Evolutionary conservation across 1,284 basidiomycete genomes (phyloP).

Genomic region (Trametes versicolor): DNA sequence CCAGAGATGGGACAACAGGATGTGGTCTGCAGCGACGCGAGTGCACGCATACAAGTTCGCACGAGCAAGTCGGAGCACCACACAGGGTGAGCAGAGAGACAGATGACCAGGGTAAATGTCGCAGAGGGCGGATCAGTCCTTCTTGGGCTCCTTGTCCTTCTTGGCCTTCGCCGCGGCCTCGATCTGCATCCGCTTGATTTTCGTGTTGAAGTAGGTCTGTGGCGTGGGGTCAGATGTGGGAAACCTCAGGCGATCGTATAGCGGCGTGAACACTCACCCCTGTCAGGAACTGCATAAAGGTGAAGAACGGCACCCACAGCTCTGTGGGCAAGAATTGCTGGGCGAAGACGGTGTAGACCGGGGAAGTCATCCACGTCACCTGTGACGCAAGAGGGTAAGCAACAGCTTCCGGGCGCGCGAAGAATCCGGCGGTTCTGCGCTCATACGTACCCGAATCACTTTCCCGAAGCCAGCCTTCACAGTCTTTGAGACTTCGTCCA

Average conservation of each 20-base stretch:
- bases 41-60: not conserved
- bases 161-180: conserved; percentile 57
- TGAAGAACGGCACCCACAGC: conserved; percentile 85
- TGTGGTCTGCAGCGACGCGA: not conserved
- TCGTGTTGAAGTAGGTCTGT: conserved; percentile 79
- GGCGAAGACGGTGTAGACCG: conserved; percentile 74
- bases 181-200: conserved; percentile 68
- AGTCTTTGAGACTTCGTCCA: conserved; percentile 73
- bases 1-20: conserved; percentile 1
- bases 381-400: conserved; percentile 28
- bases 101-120: not conserved
- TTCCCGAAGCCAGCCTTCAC: conserved; percentile 80
- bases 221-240: conserved; percentile 20
- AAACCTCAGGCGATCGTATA: not conserved
- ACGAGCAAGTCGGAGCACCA: too few species aligned
- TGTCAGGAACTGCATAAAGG: conserved; percentile 69
- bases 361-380: conserved; percentile 83
- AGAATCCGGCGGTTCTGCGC: conserved; percentile 11
- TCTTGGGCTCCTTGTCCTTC: conserved; percentile 56
- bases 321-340: conserved; percentile 80
- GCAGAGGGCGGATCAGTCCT: conserved; percentile 37
- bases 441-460: conserved; percentile 70
- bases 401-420: not conserved
- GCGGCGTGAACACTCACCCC: conserved; percentile 56
- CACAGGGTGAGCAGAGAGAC: too few species aligned